Base-by-base conservation (phyloP, 768 basidiomycete genomes). In the Trametes sanguinea region DNA sequence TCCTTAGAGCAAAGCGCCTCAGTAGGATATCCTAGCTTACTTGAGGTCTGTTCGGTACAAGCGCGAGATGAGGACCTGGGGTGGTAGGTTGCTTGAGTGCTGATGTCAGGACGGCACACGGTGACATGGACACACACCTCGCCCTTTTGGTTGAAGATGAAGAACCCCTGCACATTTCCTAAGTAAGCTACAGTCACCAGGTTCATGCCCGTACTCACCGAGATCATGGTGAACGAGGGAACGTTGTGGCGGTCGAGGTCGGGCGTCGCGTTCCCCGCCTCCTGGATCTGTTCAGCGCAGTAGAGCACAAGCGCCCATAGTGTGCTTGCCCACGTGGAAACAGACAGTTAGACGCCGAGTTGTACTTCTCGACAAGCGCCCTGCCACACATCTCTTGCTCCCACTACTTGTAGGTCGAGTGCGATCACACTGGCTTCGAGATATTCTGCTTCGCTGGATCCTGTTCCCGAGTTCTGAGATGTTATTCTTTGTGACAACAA, bases 101-200 rank as follows among this genome's bases (percentile, higher is more conserved):
- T 22, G 57, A 35, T 42, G 33, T 37, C 33, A 37, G 17, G 44
- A 29, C 9, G 37, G 27, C 10, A 22, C 33, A 8, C 5, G 33
- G 42, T 45, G 32, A 8, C 32, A 37, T 45, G 29, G 32, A n/a
- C 35, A 72, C 84, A 43, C 58, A 95, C 96, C 85, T 98, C 97
- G 75, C 97, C 97, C 76, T 98, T 98, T 76, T 95, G 94, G 73
- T 98, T 99, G 83, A 98, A 97, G 61, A 98, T 94, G 76, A 98
- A 98, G 85, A 98, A 98, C 51, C 92, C 95, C 95, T 98, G 45
- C 4, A 22, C 3, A 51, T 64, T 22, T 56, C 54, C 43, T 53
- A 32, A 51, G 47, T 6, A 53, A 14, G 29, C 47, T 22, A 47
- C 48, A 22, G 17, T 47, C 10, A 32, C 42, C 45, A 29, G n/a